Conservation (phyloP, 495 filamentous ascomycete species). For the Cercophora scortea region DNA sequence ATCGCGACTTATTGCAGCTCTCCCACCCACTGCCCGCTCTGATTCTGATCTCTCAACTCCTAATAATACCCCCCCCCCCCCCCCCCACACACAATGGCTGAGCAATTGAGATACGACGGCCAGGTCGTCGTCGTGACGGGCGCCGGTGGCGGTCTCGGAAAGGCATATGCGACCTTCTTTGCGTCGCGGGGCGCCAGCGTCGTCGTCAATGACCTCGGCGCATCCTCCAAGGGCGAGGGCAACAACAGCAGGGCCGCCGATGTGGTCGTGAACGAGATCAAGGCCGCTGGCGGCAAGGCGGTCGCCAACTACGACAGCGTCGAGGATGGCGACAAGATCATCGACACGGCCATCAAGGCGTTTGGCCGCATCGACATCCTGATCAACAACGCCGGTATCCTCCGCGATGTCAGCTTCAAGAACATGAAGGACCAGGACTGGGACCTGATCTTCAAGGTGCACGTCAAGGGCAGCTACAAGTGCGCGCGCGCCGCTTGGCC, state of each 20-base stretch:
- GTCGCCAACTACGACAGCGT: slow-evolving; percentile 98
- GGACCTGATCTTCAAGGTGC: slow-evolving; percentile 89
- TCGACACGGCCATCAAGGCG: slow-evolving; percentile 87
- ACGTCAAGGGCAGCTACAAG: slow-evolving; percentile 95
- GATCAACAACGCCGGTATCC: slow-evolving; percentile 96
- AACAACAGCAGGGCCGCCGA: slow-evolving; percentile 68
- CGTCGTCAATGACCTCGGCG: slow-evolving; percentile 95
- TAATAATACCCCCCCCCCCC: slow-evolving; percentile 7
- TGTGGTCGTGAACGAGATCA: slow-evolving; percentile 92
- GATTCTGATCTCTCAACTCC: neutral
- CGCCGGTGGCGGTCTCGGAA: slow-evolving; percentile 89
- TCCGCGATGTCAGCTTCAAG: slow-evolving; percentile 95
- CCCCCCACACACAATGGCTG: slow-evolving; percentile 50
- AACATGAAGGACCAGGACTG: slow-evolving; percentile 98
- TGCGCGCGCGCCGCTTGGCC: slow-evolving; percentile 96
- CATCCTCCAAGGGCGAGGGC: slow-evolving; percentile 91
- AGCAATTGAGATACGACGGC: slow-evolving; percentile 81
- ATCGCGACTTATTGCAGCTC: neutral
- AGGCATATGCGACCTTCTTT: slow-evolving; percentile 89
- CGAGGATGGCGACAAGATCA: slow-evolving; percentile 88
- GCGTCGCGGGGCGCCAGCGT: slow-evolving; percentile 88
- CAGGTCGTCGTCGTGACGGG: slow-evolving; percentile 97
- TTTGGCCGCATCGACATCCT: slow-evolving; percentile 93
- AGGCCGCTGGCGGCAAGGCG: slow-evolving; percentile 85
- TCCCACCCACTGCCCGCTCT: neutral